Conservation (phyloP, 1,284 basidiomycete genomes). For the Meira nashicola region DNA sequence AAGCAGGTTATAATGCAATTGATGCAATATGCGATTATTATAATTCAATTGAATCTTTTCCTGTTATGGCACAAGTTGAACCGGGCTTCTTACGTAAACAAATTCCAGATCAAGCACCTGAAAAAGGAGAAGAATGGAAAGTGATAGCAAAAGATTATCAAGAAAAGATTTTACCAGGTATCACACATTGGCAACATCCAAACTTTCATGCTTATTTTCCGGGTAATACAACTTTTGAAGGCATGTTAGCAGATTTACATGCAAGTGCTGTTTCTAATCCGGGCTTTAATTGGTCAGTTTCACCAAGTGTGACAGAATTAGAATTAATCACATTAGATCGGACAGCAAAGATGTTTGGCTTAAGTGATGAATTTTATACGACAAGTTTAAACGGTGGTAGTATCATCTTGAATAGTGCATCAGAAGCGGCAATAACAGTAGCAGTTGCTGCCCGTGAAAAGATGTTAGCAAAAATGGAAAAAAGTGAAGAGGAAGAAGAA, state of each 20-base stretch:
- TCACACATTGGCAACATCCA: constrained; percentile 76
- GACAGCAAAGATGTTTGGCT: constrained; percentile 76
- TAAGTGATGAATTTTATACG: constrained; percentile 63
- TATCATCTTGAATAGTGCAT: constrained; percentile 77
- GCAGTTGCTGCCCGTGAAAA: constrained; percentile 73
- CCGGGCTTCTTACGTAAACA: constrained; percentile 68
- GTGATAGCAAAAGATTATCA: constrained; percentile 77
- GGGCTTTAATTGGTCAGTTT: constrained; percentile 64
- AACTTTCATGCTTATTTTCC: constrained; percentile 83
- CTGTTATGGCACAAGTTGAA: constrained; percentile 71
- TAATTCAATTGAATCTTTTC: constrained; percentile 62
- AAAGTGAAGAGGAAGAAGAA: too few species aligned
- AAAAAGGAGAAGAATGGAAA: constrained; percentile 69
- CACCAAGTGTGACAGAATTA: constrained; percentile 65
- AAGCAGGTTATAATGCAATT: constrained; percentile 81
- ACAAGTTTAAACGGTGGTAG: constrained; percentile 65
- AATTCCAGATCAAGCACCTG: constrained; percentile 65
- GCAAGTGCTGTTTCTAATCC: constrained; percentile 72
- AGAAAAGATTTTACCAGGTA: constrained; percentile 73
- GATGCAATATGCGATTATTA: constrained; percentile 92
- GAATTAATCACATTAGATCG: constrained; percentile 87
- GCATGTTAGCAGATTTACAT: constrained; percentile 81
- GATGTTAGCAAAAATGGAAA: constrained; percentile 52
- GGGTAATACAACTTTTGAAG: constrained; percentile 74
- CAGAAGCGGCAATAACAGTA: constrained; percentile 73